Percentiles rank a stretch among this genome's conserved stretches.
Conservation (phyloP, 148 eudicot genomes). For the Heliosperma pusillum region DNA sequence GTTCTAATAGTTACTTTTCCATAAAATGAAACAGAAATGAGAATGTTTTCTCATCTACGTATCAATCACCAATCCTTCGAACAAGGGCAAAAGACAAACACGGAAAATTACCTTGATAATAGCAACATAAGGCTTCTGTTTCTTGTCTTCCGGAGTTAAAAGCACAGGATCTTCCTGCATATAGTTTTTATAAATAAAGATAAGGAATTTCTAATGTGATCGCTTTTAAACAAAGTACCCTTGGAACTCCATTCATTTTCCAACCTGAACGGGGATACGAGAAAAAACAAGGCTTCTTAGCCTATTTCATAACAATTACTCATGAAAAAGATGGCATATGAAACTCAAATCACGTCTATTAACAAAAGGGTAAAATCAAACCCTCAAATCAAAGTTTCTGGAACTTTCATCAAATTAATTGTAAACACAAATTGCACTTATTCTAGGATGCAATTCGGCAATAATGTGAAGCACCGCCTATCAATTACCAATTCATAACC, state of each 20-base stretch:
- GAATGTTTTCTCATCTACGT: background rate
- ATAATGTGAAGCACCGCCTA: background rate
- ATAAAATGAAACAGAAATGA: background rate
- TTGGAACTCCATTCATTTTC: background rate
- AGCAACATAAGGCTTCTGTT: conserved; percentile 93
- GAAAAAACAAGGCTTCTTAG: no score
- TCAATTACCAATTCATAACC: background rate
- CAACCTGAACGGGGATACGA: no score
- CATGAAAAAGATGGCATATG: background rate
- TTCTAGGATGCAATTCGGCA: background rate
- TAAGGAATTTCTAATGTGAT: background rate
- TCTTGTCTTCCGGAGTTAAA: conserved; percentile 66
- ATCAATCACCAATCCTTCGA: background rate
- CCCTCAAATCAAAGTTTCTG: background rate
- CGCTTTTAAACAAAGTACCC: background rate
- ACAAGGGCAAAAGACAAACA: background rate
- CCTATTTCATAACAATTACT: no score
- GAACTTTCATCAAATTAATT: background rate
- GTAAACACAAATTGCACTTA: background rate
- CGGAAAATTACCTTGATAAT: conserved; percentile 67
- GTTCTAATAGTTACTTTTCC: background rate
- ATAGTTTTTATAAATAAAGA: background rate
- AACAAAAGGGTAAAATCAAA: background rate
- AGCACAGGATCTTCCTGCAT: conserved; percentile 96
- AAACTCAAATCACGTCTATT: background rate